These are phyloP conservation scores for Cnidoscolus chayamansa DNA, from an alignment of 441 rosid genomes.

Conservation along the genomic window DNA sequence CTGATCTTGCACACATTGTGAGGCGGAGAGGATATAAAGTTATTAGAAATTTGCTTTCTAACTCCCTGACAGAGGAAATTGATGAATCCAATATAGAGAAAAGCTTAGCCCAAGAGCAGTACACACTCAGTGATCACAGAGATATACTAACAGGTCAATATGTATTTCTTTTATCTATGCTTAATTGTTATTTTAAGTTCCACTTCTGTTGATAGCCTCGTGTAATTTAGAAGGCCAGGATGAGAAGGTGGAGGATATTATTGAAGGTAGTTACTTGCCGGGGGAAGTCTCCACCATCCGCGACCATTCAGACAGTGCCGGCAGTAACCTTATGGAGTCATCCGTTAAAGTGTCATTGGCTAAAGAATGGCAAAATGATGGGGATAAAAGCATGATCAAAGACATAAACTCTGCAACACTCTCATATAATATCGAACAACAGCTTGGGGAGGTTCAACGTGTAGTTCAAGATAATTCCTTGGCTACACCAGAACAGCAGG, in stretches of 20 bases:
- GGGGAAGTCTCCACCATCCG: constrained; percentile 14
- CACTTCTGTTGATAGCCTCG: constrained; percentile 24
- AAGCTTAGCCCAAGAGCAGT: constrained; percentile 25
- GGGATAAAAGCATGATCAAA: neutral
- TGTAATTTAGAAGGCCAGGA: constrained; percentile 45
- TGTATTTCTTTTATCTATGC: constrained; percentile 8
- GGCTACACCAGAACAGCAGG: neutral
- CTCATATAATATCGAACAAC: neutral
- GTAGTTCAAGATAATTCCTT: constrained; percentile 6
- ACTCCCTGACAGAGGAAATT: constrained; percentile 31
- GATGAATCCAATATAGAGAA: constrained; percentile 26
- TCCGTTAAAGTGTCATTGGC: neutral
- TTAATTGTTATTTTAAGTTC: constrained; percentile 13
- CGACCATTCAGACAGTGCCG: constrained; percentile 13
- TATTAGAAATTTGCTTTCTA: constrained; percentile 54
- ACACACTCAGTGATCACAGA: constrained; percentile 13
- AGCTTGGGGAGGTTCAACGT: constrained; percentile 1
- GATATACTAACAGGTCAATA: constrained; percentile 42
- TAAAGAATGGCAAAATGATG: constrained; percentile 29
- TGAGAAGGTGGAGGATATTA: constrained; percentile 24
- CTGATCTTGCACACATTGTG: constrained; percentile 79
- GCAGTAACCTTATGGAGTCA: neutral
- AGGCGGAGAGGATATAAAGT: constrained; percentile 84
- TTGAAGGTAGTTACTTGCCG: constrained; percentile 14
- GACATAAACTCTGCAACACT: neutral